phyloP scores from a whole-genome alignment of 345 rosid species.

The Pugionium dolabratum region DNA sequence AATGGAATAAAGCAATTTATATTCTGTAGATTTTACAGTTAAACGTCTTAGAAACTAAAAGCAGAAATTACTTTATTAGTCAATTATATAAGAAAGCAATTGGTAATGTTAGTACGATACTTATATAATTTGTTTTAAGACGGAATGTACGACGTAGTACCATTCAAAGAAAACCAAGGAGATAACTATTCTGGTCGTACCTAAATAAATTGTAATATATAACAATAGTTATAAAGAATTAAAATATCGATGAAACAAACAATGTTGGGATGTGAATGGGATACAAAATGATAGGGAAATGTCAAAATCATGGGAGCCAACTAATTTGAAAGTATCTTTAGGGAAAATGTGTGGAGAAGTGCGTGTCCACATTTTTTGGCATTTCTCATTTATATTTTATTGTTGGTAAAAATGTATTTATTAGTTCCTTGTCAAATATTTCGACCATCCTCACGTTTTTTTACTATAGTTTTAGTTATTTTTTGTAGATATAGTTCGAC shows the following conservation, averaged over 20 bases:
- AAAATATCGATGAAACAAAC: not conserved
- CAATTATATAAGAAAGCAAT: not conserved
- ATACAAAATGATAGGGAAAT: slow-evolving; percentile 35
- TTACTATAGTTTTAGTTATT: not conserved
- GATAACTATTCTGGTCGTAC: not conserved
- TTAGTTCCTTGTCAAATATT: slow-evolving; percentile 20
- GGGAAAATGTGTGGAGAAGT: slow-evolving; percentile 29
- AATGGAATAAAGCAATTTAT: no score
- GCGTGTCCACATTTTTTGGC: slow-evolving; percentile 27
- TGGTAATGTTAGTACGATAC: not conserved
- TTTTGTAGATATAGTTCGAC: not conserved
- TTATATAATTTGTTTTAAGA: not conserved
- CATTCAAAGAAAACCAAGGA: slow-evolving; percentile 9
- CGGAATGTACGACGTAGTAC: slow-evolving; percentile 24
- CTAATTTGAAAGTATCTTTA: slow-evolving; percentile 38
- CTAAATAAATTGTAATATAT: not conserved
- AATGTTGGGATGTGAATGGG: slow-evolving; percentile 39
- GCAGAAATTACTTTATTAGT: not conserved
- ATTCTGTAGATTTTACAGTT: not conserved
- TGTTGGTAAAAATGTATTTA: slow-evolving; percentile 29
- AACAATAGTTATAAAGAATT: not conserved
- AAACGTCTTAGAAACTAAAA: not conserved
- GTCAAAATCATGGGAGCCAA: slow-evolving; percentile 47
- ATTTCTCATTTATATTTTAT: slow-evolving; percentile 27
- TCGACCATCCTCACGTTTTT: slow-evolving; percentile 8